These are phyloP conservation scores for Scedosporium boydii DNA, from an alignment of 2,329 filamentous ascomycete genomes.

Conservation along the genomic window DNA sequence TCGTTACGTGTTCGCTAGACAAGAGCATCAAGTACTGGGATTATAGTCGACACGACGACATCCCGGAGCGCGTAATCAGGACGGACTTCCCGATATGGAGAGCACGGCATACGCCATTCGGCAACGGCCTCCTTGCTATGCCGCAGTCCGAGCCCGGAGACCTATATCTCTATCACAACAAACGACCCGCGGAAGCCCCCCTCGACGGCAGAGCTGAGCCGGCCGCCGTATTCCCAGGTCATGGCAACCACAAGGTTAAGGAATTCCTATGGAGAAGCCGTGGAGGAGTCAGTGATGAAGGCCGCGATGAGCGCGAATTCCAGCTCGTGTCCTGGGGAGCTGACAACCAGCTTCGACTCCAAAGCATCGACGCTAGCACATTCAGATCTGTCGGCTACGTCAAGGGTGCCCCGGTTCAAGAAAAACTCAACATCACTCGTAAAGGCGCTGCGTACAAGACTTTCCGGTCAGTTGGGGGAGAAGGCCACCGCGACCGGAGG, in stretches of 20 bases:
- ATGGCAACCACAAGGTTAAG: constrained; percentile 63
- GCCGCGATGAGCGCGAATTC: constrained; percentile 77
- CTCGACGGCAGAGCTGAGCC: constrained; percentile 36
- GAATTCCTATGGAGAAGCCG: constrained; percentile 86
- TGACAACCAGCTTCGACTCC: constrained; percentile 72
- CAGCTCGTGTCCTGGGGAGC: constrained; percentile 90
- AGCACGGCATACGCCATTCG: constrained; percentile 85
- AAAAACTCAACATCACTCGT: constrained; percentile 65
- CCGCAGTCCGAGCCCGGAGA: constrained; percentile 81
- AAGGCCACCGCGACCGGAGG: constrained; percentile 46
- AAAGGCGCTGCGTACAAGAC: constrained; percentile 78
- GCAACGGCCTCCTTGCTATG: constrained; percentile 78
- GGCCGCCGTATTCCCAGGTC: constrained; percentile 49
- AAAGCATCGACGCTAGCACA: constrained; percentile 57
- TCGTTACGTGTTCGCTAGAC: constrained; percentile 85
- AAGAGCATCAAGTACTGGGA: constrained; percentile 94
- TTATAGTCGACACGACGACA: constrained; percentile 50
- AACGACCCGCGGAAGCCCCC: constrained; percentile 25
- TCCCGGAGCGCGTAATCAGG: constrained; percentile 66
- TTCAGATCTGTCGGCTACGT: constrained; percentile 63
- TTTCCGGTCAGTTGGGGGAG: constrained; percentile 63
- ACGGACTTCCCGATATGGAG: constrained; percentile 86
- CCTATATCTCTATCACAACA: constrained; percentile 67
- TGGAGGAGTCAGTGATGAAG: constrained; percentile 55
- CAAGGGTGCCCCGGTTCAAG: constrained; percentile 56